Percentiles rank a stretch among this genome's conserved stretches.
Conservation (phyloP, 208 protist genomes). For the Histomonas meleagridis region DNA sequence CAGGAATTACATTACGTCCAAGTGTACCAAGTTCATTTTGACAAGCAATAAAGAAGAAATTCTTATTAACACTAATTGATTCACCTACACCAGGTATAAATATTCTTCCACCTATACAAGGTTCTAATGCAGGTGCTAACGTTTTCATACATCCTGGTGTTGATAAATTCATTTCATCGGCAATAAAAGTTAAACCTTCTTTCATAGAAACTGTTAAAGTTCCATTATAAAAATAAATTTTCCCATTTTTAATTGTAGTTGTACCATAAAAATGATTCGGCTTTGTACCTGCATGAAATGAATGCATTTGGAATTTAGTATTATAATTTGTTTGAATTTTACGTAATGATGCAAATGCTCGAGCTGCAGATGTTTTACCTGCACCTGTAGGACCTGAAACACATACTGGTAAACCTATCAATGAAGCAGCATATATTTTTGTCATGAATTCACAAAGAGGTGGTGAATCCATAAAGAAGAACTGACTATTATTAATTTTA, state of each 20-base stretch:
- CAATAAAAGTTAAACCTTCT: not conserved
- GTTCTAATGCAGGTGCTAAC: not conserved
- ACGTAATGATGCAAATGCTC: not conserved
- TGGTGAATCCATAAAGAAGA: not conserved
- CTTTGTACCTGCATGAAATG: not conserved
- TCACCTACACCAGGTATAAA: not conserved
- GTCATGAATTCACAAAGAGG: not conserved
- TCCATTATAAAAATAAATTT: not conserved
- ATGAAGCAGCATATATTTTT: not conserved
- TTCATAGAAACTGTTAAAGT: not conserved
- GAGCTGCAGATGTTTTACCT: not conserved
- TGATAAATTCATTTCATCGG: not conserved
- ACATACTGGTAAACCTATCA: not conserved
- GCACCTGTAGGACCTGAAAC: not conserved
- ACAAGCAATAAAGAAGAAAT: not conserved
- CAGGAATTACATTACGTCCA: not conserved
- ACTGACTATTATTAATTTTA: not conserved
- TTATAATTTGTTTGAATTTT: not conserved
- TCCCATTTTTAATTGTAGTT: not conserved
- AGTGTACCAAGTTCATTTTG: not conserved
- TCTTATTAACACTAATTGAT: not conserved
- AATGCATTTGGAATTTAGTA: not conserved
- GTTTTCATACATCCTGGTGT: not conserved
- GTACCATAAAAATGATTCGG: not conserved
- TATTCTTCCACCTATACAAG: not conserved